phyloP scores from a whole-genome alignment of 2,329 filamentous ascomycete species.

The Ophiostoma ulmi region DNA sequence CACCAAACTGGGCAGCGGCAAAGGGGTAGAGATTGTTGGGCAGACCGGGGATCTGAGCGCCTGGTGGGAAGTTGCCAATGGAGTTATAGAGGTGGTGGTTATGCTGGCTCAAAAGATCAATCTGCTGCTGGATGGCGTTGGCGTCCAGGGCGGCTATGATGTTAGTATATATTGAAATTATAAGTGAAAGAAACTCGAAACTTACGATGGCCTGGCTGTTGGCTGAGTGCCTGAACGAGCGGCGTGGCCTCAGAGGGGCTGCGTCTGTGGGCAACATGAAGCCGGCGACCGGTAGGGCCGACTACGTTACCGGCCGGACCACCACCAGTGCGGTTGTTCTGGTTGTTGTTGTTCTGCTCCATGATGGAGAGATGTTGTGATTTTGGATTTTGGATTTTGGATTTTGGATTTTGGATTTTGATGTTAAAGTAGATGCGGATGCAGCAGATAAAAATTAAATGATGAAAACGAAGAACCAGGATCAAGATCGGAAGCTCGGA shows the following conservation, averaged over 20 bases:
- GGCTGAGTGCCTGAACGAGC: conserved; percentile 76
- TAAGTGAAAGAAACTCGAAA: neutral
- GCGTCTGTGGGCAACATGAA: conserved; percentile 95
- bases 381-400: neutral
- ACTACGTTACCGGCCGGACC: conserved; percentile 45
- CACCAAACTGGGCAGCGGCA: conserved; percentile 52
- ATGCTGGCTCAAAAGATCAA: conserved; percentile 93
- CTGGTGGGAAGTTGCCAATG: neutral
- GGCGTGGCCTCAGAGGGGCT: conserved; percentile 97
- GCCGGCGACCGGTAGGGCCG: conserved; percentile 77
- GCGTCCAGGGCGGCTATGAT: conserved; percentile 69
- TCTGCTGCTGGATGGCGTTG: conserved; percentile 95
- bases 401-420: neutral
- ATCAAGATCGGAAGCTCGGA: conserved; percentile 8
- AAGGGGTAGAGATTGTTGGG: neutral
- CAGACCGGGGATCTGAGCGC: conserved; percentile 41
- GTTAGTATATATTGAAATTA: neutral
- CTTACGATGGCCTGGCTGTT: conserved; percentile 8
- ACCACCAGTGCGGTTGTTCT: neutral
- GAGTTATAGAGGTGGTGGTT: conserved; percentile 71
- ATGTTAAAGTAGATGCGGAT: neutral
- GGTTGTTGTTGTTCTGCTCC: conserved; percentile 15
- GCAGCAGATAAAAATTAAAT: neutral
- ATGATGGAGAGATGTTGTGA: neutral
- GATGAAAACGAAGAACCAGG: conserved; percentile 1